phyloP scores from a whole-genome alignment of 495 filamentous ascomycete genomes.

The Daldinia bambusicola region DNA sequence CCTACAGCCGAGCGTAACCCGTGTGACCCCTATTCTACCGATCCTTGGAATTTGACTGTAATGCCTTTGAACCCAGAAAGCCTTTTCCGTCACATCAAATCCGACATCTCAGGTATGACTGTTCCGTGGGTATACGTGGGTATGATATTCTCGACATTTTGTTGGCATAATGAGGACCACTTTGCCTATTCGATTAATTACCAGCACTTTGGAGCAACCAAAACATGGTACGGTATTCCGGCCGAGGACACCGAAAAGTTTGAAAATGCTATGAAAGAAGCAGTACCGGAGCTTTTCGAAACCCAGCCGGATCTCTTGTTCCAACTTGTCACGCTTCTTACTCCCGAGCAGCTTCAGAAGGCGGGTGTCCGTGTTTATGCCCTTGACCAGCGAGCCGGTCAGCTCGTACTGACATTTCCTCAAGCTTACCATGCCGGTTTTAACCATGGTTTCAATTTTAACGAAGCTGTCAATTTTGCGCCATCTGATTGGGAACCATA shows the following conservation, averaged over 20 bases:
- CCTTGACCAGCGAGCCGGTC: slow-evolving; percentile 91
- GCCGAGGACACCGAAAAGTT: slow-evolving; percentile 93
- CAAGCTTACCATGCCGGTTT: slow-evolving; percentile 93
- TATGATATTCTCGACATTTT: slow-evolving; percentile 99
- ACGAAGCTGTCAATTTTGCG: slow-evolving; percentile 98
- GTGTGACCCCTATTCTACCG: slow-evolving; percentile 81
- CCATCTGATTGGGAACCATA: slow-evolving; percentile 96
- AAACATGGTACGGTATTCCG: slow-evolving; percentile 99
- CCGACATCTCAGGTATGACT: slow-evolving; percentile 99
- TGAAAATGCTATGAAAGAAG: slow-evolving; percentile 92
- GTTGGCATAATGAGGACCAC: slow-evolving; percentile 99
- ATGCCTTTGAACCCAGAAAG: slow-evolving; percentile 91
- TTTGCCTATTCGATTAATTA: slow-evolving; percentile 99
- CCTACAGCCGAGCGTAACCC: slow-evolving; percentile 94
- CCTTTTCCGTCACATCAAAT: slow-evolving; percentile 95
- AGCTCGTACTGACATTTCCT: slow-evolving; percentile 95
- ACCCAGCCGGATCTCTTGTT: slow-evolving; percentile 96
- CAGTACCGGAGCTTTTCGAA: slow-evolving; percentile 96
- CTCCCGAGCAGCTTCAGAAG: slow-evolving; percentile 93
- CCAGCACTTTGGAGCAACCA: slow-evolving; percentile 97
- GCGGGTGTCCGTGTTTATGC: slow-evolving; percentile 94
- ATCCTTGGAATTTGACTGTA: slow-evolving; percentile 97
- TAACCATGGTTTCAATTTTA: slow-evolving; percentile 99
- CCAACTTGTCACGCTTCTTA: slow-evolving; percentile 93
- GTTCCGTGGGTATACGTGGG: slow-evolving; percentile 99